These are phyloP conservation scores for Cadophora sp. DNA, from an alignment of 2,329 filamentous ascomycete genomes.

Conservation along the genomic window DNA sequence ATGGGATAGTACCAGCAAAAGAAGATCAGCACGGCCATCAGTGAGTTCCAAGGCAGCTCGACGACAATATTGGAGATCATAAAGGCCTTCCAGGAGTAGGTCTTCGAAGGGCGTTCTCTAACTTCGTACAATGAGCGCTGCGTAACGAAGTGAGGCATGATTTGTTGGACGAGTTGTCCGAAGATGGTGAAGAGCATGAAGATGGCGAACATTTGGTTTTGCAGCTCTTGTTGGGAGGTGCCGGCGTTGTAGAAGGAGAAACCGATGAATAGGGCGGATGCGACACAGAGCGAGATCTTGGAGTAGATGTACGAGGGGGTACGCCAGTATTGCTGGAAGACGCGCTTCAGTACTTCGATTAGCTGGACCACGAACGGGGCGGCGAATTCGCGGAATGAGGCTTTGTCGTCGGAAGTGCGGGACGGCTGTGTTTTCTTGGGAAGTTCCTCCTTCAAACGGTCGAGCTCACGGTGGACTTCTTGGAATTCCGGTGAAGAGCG, in stretches of 20 bases:
- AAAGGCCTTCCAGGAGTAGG: slow-evolving; percentile 74
- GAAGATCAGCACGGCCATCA: slow-evolving; percentile 79
- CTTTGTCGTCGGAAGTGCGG: slow-evolving; percentile 45
- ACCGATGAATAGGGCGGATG: slow-evolving; percentile 64
- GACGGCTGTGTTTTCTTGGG: slow-evolving; percentile 39
- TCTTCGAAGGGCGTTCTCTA: slow-evolving; percentile 78
- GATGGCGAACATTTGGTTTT: slow-evolving; percentile 75
- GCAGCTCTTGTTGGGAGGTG: slow-evolving; percentile 65
- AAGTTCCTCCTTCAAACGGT: slow-evolving; percentile 55
- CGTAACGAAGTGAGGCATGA: slow-evolving; percentile 73
- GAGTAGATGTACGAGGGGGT: slow-evolving; percentile 61
- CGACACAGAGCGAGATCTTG: slow-evolving; percentile 35
- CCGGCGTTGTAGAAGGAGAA: slow-evolving; percentile 73
- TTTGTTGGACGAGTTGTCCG: slow-evolving; percentile 76
- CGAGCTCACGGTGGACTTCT: slow-evolving; percentile 53
- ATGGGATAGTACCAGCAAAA: slow-evolving; percentile 88
- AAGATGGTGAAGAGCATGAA: slow-evolving; percentile 81
- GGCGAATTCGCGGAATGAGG: slow-evolving; percentile 66
- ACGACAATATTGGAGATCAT: slow-evolving; percentile 78
- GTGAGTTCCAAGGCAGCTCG: slow-evolving; percentile 80
- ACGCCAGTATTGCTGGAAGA: slow-evolving; percentile 70
- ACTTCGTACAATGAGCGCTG: slow-evolving; percentile 64
- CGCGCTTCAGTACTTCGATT: slow-evolving; percentile 58
- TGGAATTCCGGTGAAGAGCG: slow-evolving; percentile 55
- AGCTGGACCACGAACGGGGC: slow-evolving; percentile 63